These are phyloP conservation scores for Nemophila menziesii DNA, from an alignment of 257 asterid species.

Conservation along the genomic window DNA sequence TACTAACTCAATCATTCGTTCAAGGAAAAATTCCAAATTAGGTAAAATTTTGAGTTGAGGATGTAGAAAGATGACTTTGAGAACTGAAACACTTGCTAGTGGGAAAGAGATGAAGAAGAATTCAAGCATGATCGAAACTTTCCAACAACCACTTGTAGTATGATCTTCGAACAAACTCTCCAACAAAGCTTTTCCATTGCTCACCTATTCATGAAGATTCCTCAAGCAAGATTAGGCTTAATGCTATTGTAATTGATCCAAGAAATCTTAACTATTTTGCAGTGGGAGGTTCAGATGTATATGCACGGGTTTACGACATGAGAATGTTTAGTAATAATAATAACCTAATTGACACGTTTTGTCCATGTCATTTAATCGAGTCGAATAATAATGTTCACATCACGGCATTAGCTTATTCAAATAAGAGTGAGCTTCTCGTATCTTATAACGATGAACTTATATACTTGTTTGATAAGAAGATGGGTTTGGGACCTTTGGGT, in stretches of 20 bases:
- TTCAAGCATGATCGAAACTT: too few species aligned
- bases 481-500: conserved; percentile 59
- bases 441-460: conserved; percentile 66
- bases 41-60: too few species aligned
- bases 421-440: conserved; percentile 55
- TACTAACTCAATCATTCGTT: too few species aligned
- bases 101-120: too few species aligned
- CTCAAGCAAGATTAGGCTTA: conserved; percentile 36
- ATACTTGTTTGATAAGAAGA: conserved; percentile 52
- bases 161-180: conserved; percentile 57
- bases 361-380: conserved; percentile 40
- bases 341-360: conserved; percentile 38
- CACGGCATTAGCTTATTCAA: conserved; percentile 65
- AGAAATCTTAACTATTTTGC: conserved; percentile 67
- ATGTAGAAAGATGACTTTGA: too few species aligned
- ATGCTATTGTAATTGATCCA: conserved; percentile 57
- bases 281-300: conserved; percentile 62
- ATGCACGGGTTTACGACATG: conserved; percentile 66
- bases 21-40: too few species aligned
- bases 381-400: conserved; percentile 38
- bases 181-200: conserved; percentile 60
- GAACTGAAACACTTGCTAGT: too few species aligned
- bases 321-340: conserved; percentile 37
- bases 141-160: too few species aligned
- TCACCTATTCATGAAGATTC: conserved; percentile 26